Percentiles rank a stretch among this genome's conserved stretches.
These are phyloP conservation scores for Ogataea pini DNA, from an alignment of 805 yeast species.

Conservation along the genomic window DNA sequence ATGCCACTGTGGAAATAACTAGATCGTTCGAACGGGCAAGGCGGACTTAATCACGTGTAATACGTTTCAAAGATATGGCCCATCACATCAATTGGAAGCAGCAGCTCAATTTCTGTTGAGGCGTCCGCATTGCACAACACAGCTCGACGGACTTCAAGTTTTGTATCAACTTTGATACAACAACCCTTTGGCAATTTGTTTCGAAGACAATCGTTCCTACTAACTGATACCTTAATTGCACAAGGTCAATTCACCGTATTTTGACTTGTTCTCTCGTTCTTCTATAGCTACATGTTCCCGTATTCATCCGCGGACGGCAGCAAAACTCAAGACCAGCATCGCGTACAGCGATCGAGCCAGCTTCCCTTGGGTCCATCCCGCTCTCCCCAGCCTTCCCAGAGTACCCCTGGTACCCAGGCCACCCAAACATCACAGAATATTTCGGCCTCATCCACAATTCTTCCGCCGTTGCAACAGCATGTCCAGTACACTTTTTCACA, in stretches of 20 bases:
- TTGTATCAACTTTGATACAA: too few species aligned
- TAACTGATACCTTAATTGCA: too few species aligned
- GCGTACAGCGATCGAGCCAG: background rate
- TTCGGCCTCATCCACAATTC: background rate
- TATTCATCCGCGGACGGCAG: background rate
- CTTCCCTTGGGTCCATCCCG: too few species aligned
- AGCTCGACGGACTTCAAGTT: too few species aligned
- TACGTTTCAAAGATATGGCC: background rate
- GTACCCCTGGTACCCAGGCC: too few species aligned
- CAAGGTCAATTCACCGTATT: background rate
- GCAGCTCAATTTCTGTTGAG: background rate
- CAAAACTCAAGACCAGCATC: too few species aligned
- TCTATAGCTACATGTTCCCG: background rate
- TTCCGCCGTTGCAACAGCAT: conserved; percentile 3
- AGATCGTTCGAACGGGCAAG: background rate
- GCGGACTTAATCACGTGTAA: background rate
- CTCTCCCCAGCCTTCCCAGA: too few species aligned
- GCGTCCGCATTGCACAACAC: background rate
- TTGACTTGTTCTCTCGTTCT: background rate
- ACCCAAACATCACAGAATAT: background rate
- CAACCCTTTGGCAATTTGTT: too few species aligned
- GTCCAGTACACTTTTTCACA: background rate
- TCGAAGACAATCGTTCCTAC: too few species aligned
- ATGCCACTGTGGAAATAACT: background rate
- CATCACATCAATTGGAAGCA: background rate